Evolutionary conservation across 768 basidiomycete genomes (phyloP).

Genomic region (Albatrellus ellisii): DNA sequence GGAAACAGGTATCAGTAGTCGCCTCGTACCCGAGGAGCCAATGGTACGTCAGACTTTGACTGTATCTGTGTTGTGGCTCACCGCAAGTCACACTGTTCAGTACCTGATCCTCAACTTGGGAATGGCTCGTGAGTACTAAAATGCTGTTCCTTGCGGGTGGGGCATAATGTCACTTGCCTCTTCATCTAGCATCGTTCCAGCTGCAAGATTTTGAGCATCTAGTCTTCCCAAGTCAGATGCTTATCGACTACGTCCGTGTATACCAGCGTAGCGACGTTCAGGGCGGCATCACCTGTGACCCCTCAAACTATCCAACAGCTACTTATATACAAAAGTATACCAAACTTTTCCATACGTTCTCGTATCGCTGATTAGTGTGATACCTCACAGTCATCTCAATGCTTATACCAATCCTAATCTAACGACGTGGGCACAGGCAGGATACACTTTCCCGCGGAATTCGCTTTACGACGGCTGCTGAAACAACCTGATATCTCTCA

Average conservation of each 20-base stretch:
- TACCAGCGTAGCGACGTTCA: conserved; percentile 68
- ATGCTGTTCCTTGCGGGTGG: neutral
- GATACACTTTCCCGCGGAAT: conserved; percentile 67
- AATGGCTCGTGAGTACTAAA: conserved; percentile 39
- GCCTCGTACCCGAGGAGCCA: conserved; percentile 81
- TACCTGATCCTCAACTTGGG: conserved; percentile 81
- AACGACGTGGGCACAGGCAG: conserved; percentile 75
- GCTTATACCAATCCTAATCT: conserved; percentile 74
- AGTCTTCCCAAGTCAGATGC: conserved; percentile 68
- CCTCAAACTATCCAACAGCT: conserved; percentile 61
- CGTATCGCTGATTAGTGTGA: neutral
- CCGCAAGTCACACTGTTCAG: conserved; percentile 28
- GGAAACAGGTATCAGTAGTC: conserved; percentile 38
- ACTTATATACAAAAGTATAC: conserved; percentile 60
- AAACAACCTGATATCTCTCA: neutral
- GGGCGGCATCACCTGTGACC: conserved; percentile 69
- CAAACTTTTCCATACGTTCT: neutral
- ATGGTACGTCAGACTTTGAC: conserved; percentile 44
- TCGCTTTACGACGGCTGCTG: conserved; percentile 13
- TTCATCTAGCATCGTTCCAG: conserved; percentile 47
- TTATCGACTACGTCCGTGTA: conserved; percentile 81
- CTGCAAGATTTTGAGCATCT: conserved; percentile 57
- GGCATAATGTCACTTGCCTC: conserved; percentile 1
- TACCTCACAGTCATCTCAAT: conserved; percentile 25
- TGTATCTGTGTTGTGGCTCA: conserved; percentile 2